Conservation (phyloP, 169 alveolate species). For the Theileria equi region DNA sequence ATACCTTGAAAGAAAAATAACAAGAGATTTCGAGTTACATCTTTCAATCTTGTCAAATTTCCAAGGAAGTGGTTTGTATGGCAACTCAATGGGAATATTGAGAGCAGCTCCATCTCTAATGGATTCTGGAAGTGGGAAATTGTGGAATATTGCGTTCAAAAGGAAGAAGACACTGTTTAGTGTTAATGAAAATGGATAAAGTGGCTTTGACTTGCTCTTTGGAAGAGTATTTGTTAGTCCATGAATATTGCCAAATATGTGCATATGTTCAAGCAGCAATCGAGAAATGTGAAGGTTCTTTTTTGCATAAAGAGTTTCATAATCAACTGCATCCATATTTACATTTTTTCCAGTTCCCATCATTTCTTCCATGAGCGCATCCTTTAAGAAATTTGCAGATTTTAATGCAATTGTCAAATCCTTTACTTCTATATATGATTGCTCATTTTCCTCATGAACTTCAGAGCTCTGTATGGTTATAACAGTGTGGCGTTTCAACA, state of each 20-base stretch:
- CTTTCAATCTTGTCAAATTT: slow-evolving; percentile 36
- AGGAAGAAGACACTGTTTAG: slow-evolving; percentile 31
- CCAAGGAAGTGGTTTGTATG: slow-evolving; percentile 40
- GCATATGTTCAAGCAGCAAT: slow-evolving; percentile 30
- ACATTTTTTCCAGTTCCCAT: too few relatives aligned
- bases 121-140: slow-evolving; percentile 54
- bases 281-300: slow-evolving; percentile 13
- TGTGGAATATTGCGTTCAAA: slow-evolving; percentile 33
- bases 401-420: slow-evolving; percentile 2
- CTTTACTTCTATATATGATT: background rate
- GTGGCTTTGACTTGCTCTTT: slow-evolving; percentile 14
- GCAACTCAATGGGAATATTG: slow-evolving; percentile 19
- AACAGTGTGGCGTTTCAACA: slow-evolving; percentile 27
- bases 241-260: slow-evolving; percentile 44
- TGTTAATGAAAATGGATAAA: slow-evolving; percentile 34
- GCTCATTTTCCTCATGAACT: background rate
- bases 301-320: background rate
- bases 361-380: background rate
- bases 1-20: slow-evolving; percentile 24
- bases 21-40: slow-evolving; percentile 19
- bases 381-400: background rate
- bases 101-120: background rate
- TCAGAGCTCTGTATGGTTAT: slow-evolving; percentile 23
- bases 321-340: background rate
- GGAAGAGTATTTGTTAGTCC: slow-evolving; percentile 14